These are phyloP conservation scores for Lentinula sp. DNA, from an alignment of 768 basidiomycete genomes.

Conservation along the genomic window DNA sequence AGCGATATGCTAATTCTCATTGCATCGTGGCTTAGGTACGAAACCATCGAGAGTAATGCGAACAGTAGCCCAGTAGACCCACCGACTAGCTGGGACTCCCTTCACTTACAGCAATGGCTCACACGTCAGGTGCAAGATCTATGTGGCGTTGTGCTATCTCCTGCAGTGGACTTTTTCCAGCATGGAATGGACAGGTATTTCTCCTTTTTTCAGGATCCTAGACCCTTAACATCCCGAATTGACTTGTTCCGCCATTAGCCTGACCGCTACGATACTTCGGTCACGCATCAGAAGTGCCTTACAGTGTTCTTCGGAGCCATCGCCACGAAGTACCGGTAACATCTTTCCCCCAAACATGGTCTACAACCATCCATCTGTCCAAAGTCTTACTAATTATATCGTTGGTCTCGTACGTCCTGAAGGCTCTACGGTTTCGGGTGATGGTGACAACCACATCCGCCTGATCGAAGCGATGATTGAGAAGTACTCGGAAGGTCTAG, in stretches of 20 bases:
- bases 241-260: conserved; percentile 12
- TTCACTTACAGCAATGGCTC: conserved; percentile 13
- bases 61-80: conserved; percentile 15
- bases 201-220: neutral
- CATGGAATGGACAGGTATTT: conserved; percentile 21
- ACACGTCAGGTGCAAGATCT: conserved; percentile 18
- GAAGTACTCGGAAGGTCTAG: conserved; percentile 23
- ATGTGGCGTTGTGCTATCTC: conserved; percentile 11
- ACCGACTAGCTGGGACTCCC: conserved; percentile 12
- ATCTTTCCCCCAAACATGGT: conserved; percentile 15
- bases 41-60: conserved; percentile 20
- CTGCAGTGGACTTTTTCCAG: conserved; percentile 18
- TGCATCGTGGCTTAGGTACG: neutral
- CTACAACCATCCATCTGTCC: conserved; percentile 20
- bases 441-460: conserved; percentile 7
- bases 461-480: conserved; percentile 32
- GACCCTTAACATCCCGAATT: conserved; percentile 2
- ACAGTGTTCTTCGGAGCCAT: conserved; percentile 14
- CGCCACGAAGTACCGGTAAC: conserved; percentile 8
- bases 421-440: neutral
- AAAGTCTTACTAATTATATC: conserved; percentile 16
- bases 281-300: conserved; percentile 28
- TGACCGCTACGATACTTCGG: conserved; percentile 22
- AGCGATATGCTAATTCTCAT: neutral
- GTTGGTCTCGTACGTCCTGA: conserved; percentile 5